Conservation (phyloP, 805 yeast genomes). For the Kuraishia borneana region DNA sequence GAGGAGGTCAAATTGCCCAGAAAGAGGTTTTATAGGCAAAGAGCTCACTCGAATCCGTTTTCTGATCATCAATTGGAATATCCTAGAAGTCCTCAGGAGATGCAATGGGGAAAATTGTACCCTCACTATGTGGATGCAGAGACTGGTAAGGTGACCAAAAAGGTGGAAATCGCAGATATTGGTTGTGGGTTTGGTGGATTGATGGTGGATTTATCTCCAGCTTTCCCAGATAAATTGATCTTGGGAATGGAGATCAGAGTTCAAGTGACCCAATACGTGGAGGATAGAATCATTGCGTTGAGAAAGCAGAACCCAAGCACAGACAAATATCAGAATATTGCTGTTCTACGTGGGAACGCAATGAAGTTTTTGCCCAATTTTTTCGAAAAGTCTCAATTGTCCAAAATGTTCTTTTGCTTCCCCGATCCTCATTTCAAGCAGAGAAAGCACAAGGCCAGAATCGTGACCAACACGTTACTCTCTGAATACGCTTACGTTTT, state of each 20-base stretch:
- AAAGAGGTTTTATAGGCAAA: constrained; percentile 83
- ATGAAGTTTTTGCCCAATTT: constrained; percentile 97
- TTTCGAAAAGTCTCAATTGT: constrained; percentile 69
- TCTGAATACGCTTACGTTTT: constrained; percentile 89
- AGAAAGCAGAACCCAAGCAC: constrained; percentile 35
- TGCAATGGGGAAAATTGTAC: constrained; percentile 80
- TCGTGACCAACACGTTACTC: constrained; percentile 78
- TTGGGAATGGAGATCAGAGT: constrained; percentile 97
- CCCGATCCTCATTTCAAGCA: constrained; percentile 99
- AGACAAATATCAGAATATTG: constrained; percentile 61
- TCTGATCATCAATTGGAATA: constrained; percentile 90
- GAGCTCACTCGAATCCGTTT: constrained; percentile 97
- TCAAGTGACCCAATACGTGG: constrained; percentile 94
- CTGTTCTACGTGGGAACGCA: constrained; percentile 88
- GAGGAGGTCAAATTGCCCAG: constrained; percentile 50
- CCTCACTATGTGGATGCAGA: constrained; percentile 44
- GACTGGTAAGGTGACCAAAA: constrained; percentile 28
- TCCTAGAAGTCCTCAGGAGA: constrained; percentile 66
- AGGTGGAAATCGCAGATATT: constrained; percentile 85
- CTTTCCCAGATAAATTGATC: constrained; percentile 61
- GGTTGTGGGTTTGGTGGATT: constrained; percentile 98
- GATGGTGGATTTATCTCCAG: constrained; percentile 66
- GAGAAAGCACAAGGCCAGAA: constrained; percentile 94
- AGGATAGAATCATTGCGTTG: constrained; percentile 86
- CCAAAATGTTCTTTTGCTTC: constrained; percentile 94